Conservation (phyloP, 306 rosid species). For the Glycyrrhiza uralensis region DNA sequence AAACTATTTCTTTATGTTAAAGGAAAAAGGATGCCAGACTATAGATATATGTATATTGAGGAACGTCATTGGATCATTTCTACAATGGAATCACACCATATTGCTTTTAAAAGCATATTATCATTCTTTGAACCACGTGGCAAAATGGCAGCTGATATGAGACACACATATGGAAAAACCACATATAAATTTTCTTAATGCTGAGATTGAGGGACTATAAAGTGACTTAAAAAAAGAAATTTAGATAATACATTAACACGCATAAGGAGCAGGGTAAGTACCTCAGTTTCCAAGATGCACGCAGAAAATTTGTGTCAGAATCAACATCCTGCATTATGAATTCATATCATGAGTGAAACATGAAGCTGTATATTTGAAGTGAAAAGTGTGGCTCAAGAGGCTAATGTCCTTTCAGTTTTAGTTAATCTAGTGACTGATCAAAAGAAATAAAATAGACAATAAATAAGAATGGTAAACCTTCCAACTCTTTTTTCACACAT, state of each 20-base stretch:
- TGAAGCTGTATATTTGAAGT: constrained; percentile 1
- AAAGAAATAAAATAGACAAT: not conserved
- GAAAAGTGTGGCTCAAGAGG: not conserved
- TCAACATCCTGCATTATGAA: constrained; percentile 47
- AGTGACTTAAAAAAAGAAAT: not conserved
- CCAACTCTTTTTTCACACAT: not conserved
- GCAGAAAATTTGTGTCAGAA: constrained; percentile 47
- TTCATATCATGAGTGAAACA: constrained; percentile 5
- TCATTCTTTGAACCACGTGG: not conserved
- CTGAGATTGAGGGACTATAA: not conserved
- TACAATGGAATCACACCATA: not conserved
- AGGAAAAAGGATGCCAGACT: not conserved
- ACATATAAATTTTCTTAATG: too few species aligned
- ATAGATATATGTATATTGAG: not conserved
- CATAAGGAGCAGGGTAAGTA: constrained; percentile 30
- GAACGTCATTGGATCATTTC: not conserved
- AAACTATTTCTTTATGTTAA: not conserved
- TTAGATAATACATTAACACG: not conserved
- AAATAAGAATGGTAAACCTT: not conserved
- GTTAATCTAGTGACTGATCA: constrained; percentile 6
- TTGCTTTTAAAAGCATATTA: not conserved
- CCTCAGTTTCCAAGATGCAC: constrained; percentile 89
- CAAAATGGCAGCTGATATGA: not conserved
- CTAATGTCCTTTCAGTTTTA: not conserved
- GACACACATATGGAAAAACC: not conserved